Evolutionary conservation across 768 basidiomycete genomes (phyloP).

Genomic region (Lactarius indigo): DNA sequence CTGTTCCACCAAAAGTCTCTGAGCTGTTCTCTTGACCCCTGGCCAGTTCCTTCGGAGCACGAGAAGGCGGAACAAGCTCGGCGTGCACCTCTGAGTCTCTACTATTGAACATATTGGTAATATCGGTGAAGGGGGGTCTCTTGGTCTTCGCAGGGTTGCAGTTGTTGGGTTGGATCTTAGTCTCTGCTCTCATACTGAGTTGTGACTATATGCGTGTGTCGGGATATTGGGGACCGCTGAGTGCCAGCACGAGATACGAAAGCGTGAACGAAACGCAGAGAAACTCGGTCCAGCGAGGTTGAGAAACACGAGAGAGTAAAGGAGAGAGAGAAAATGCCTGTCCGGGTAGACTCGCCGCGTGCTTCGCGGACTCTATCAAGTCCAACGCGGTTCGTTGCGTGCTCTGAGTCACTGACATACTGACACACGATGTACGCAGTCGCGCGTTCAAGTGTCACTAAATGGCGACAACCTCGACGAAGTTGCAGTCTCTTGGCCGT

Average conservation of each 20-base stretch:
- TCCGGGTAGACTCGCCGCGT: not conserved
- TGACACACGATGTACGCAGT: not conserved
- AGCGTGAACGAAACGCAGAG: conserved; percentile 15
- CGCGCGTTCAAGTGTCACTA: not conserved
- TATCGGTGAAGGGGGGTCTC: conserved; percentile 22
- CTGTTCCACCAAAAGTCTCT: not conserved
- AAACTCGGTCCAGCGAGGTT: conserved; percentile 13
- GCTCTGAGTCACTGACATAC: not conserved
- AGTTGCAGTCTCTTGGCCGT: conserved; percentile 14
- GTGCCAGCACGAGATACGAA: conserved; percentile 22
- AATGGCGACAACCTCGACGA: conserved; percentile 16
- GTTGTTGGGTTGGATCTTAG: not conserved
- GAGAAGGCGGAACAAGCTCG: conserved; percentile 2
- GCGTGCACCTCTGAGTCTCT: not conserved
- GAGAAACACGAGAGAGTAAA: not conserved
- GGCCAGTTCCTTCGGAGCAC: not conserved
- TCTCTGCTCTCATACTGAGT: not conserved
- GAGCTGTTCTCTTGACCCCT: not conserved
- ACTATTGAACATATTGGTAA: conserved; percentile 15
- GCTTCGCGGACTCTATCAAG: not conserved
- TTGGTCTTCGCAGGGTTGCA: not conserved
- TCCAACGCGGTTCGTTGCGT: not conserved
- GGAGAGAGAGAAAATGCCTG: not conserved
- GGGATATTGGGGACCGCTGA: not conserved
- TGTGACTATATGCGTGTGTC: not conserved